Conservation (phyloP, 371 early-diverging fungal genomes). For the Ordospora pajunii region DNA sequence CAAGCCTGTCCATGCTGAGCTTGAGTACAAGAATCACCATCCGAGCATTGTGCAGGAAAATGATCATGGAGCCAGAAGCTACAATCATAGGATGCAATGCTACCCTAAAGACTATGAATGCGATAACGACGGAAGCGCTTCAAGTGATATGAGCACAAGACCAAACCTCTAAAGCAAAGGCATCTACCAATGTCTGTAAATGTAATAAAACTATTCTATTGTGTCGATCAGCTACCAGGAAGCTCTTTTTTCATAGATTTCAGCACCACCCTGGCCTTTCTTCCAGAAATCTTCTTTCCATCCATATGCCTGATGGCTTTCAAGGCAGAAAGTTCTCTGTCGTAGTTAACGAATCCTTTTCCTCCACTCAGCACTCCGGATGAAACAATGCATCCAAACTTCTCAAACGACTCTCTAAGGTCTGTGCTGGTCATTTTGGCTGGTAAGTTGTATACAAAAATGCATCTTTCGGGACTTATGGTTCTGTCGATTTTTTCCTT, state of each 20-base stretch:
- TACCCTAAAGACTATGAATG: neutral
- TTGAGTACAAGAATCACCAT: too few species aligned
- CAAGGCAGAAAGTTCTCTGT: conserved; percentile 18
- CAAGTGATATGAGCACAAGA: neutral
- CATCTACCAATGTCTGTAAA: neutral
- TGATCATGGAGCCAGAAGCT: too few species aligned
- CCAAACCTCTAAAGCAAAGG: neutral
- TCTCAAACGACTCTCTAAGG: conserved; percentile 17
- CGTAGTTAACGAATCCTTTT: conserved; percentile 36
- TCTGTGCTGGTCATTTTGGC: conserved; percentile 8
- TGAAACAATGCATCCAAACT: conserved; percentile 21
- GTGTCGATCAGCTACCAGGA: neutral
- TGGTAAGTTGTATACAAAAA: conserved; percentile 34
- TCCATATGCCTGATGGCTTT: conserved; percentile 38
- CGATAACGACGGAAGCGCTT: neutral
- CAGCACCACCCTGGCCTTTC: conserved; percentile 21
- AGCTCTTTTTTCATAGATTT: conserved; percentile 3
- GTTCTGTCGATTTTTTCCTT: neutral
- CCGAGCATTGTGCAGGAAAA: too few species aligned
- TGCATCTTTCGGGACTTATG: neutral
- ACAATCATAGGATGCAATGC: too few species aligned
- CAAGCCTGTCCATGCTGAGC: too few species aligned
- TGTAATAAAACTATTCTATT: neutral
- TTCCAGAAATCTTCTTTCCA: conserved; percentile 9
- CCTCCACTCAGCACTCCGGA: neutral